These are phyloP conservation scores for Sclerotinia subarctica DNA, from an alignment of 2,329 filamentous ascomycete genomes.

Conservation along the genomic window DNA sequence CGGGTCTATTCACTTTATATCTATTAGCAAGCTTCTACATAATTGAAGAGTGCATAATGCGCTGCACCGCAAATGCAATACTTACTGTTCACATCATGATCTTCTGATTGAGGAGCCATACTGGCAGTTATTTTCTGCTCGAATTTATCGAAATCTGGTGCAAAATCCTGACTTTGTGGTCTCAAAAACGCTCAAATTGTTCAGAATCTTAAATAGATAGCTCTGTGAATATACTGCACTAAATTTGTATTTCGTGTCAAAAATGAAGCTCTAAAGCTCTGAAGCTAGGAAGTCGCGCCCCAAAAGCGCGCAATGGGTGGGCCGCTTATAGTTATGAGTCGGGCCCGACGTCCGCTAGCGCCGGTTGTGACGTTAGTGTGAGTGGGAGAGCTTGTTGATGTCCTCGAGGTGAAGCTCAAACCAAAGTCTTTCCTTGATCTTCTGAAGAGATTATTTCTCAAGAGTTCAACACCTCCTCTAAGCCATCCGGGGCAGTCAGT, in stretches of 20 bases:
- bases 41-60: neutral
- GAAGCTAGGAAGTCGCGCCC: slow-evolving; percentile 17
- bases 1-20: slow-evolving; percentile 47
- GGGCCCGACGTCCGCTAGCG: slow-evolving; percentile 17
- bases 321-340: slow-evolving; percentile 26
- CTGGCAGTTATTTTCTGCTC: slow-evolving; percentile 13
- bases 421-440: neutral
- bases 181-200: neutral
- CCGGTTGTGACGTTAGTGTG: slow-evolving; percentile 4
- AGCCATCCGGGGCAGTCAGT: neutral
- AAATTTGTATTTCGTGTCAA: slow-evolving; percentile 2
- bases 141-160: neutral
- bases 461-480: slow-evolving; percentile 1
- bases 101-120: slow-evolving; percentile 47
- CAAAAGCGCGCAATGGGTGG: slow-evolving; percentile 18
- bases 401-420: neutral
- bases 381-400: slow-evolving; percentile 15
- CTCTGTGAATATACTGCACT: slow-evolving; percentile 1
- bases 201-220: neutral
- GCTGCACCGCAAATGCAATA: neutral
- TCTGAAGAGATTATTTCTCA: slow-evolving; percentile 19
- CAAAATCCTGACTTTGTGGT: neutral
- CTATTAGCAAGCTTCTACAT: slow-evolving; percentile 34
- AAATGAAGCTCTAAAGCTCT: slow-evolving; percentile 3
- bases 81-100: slow-evolving; percentile 50